Evolutionary conservation across 768 basidiomycete species (phyloP).

Genomic region (Hericium coralloides): DNA sequence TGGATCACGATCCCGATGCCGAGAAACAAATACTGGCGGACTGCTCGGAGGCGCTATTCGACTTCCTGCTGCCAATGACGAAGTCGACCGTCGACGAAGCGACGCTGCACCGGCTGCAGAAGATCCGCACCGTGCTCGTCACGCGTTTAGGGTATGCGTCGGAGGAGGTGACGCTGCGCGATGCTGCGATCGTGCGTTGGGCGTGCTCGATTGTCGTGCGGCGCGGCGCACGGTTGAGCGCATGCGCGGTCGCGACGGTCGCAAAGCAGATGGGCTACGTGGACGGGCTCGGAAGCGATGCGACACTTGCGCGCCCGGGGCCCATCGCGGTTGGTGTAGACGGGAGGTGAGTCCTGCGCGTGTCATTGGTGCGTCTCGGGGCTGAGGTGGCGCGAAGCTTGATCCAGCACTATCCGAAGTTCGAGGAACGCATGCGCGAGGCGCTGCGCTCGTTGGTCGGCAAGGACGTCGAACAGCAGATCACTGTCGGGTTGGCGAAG

Average conservation of each 20-base stretch:
- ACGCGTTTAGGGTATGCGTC: conserved; percentile 51
- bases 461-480: conserved; percentile 64
- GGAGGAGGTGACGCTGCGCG: conserved; percentile 37
- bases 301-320: conserved; percentile 28
- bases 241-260: conserved; percentile 79
- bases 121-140: conserved; percentile 52
- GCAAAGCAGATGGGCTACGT: conserved; percentile 75
- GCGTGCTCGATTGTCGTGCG: conserved; percentile 68
- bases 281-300: conserved; percentile 31
- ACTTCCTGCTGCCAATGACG: conserved; percentile 7
- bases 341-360: conserved; percentile 54
- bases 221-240: conserved; percentile 78
- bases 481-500: conserved; percentile 89
- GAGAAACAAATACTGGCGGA: not conserved
- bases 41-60: not conserved
- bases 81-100: conserved; percentile 7
- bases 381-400: conserved; percentile 39
- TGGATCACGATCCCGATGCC: not conserved
- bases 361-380: not conserved
- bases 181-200: conserved; percentile 71
- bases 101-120: conserved; percentile 33
- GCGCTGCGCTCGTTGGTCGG: conserved; percentile 75
- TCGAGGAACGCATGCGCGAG: conserved; percentile 63
- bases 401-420: conserved; percentile 88
- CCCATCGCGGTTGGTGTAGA: conserved; percentile 83